These are phyloP conservation scores for Agapanthus africanus DNA, from an alignment of 106 monocot species.

Conservation along the genomic window DNA sequence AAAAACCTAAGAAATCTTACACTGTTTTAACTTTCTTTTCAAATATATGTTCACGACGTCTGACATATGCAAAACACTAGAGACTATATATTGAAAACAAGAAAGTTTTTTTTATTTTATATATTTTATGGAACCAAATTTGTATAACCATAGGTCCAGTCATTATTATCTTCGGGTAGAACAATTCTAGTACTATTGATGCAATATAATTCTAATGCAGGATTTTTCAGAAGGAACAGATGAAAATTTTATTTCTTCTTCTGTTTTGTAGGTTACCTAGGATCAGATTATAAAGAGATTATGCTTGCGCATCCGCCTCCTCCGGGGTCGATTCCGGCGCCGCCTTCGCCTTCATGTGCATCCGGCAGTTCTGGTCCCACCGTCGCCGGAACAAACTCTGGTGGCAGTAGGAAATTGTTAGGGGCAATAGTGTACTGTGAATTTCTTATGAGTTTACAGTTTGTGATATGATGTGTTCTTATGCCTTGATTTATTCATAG, in stretches of 20 bases:
- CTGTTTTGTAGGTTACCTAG: neutral
- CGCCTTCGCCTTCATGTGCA: neutral
- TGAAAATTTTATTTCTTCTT: neutral
- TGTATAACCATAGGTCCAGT: too few species aligned
- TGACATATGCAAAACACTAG: too few species aligned
- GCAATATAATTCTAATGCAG: too few species aligned
- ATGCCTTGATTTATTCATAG: neutral
- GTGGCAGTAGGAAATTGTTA: neutral
- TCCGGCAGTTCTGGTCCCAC: neutral
- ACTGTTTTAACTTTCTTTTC: too few species aligned
- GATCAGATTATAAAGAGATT: neutral
- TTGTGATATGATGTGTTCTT: neutral
- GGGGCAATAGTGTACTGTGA: neutral
- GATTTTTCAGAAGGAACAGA: too few species aligned
- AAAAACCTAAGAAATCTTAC: too few species aligned
- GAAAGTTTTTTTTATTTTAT: too few species aligned
- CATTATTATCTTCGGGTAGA: too few species aligned
- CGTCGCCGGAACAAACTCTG: neutral
- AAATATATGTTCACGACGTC: too few species aligned
- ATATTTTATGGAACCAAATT: too few species aligned
- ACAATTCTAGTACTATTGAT: too few species aligned
- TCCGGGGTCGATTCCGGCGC: neutral
- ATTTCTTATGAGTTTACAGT: neutral
- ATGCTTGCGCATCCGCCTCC: neutral
- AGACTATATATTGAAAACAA: too few species aligned